Evolutionary conservation across 2,329 filamentous ascomycete genomes (phyloP).

Genomic region (Aspergillus alliaceus): DNA sequence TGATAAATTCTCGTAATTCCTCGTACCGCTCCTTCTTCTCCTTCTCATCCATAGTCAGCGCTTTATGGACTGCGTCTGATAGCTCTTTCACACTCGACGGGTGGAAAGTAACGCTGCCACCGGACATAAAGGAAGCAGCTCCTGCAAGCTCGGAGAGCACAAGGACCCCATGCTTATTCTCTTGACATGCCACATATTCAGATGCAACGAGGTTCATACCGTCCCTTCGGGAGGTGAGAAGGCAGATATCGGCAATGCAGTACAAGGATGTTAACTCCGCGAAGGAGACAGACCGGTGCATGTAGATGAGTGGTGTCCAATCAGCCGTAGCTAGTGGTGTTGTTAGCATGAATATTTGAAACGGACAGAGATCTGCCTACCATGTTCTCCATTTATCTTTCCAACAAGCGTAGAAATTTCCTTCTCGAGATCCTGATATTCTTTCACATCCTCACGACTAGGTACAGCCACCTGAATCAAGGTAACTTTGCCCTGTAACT

Average conservation of each 20-base stretch:
- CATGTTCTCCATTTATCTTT: constrained; percentile 90
- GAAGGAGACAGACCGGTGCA: constrained; percentile 90
- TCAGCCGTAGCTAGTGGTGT: constrained; percentile 68
- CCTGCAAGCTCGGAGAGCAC: constrained; percentile 93
- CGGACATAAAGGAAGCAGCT: constrained; percentile 80
- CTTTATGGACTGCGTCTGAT: constrained; percentile 80
- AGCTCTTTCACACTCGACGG: constrained; percentile 94
- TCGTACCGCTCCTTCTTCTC: constrained; percentile 77
- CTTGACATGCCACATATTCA: constrained; percentile 92
- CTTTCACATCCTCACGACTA: constrained; percentile 79
- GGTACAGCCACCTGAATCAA: constrained; percentile 92
- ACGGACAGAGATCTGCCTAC: constrained; percentile 32
- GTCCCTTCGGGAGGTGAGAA: constrained; percentile 86
- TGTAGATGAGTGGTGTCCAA: constrained; percentile 94
- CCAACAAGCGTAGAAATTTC: constrained; percentile 91
- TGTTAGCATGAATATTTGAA: background rate
- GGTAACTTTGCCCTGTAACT: constrained; percentile 91
- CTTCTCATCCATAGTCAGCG: constrained; percentile 82
- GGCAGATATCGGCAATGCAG: constrained; percentile 80
- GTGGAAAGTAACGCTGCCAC: constrained; percentile 86
- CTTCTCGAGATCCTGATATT: constrained; percentile 88
- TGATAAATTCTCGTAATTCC: constrained; percentile 83
- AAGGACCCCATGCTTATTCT: constrained; percentile 82
- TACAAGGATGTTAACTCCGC: constrained; percentile 93
- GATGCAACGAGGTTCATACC: constrained; percentile 98